Evolutionary conservation across 2,329 filamentous ascomycete genomes (phyloP), one percentile per base, ranked within the genome.

Genomic region (Fusarium austroafricanum): DNA sequence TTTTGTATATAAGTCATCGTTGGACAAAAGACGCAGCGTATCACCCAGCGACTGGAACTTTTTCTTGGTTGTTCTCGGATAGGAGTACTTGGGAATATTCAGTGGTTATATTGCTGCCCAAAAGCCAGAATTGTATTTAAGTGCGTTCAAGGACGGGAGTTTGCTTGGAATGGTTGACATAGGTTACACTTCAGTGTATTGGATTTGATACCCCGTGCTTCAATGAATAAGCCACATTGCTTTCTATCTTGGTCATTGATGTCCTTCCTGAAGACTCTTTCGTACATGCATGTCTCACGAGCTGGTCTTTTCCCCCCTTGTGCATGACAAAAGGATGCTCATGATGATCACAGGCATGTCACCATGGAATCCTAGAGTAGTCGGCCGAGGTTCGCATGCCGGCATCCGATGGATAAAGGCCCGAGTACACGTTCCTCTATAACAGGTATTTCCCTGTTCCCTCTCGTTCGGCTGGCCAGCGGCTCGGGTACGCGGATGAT

Each of bases 191-290:
- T 33, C n/a, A 49, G 55, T 63, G 61, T 45, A 45, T 53, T 67
- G 61, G 61, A 63, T 63, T 67, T 69, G 66, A 69, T 70, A 69
- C 66, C 66, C 66, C 66, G 46, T 55, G 55, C 50, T 61, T 55
- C 49, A 70, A 67, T 61, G 47, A 61, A 66, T 38, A 66, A 33
- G 31, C 14, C 15, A 39, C 44, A 56, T 42, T 43, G 20, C 31
- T 42, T 39, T 20, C 29, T 15, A 17, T 35, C 29, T 23, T 15
- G 20, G 26, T 8, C 14, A 5, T 42, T 21, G 18, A 33, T 15
- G 10, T 45, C 44, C 26, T 26, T 26, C 26, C 26, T 26, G 6
- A 26, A n/a, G 20, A 23, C 23, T 10, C 26, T 17, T 11, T 20
- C 28, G 15, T 18, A 11, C 17, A 14, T 51, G 52, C 15, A 3